Conservation (phyloP, 129 eudicot species). For the Centaurea solstitialis region DNA sequence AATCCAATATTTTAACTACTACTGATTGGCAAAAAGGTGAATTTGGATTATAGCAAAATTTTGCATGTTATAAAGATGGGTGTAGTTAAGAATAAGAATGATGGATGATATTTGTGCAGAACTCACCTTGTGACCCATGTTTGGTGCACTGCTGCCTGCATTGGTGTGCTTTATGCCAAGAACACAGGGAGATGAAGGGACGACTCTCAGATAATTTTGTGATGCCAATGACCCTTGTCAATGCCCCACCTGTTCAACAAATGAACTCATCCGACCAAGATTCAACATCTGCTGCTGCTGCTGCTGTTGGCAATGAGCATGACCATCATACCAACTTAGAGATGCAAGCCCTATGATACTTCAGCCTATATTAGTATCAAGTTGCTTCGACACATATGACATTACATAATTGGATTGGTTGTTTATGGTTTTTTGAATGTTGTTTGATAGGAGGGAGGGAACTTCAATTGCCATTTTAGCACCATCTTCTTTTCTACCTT, state of each 20-base stretch:
- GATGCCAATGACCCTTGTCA: slow-evolving; percentile 81
- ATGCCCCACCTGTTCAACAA: slow-evolving; percentile 90
- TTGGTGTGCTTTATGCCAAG: slow-evolving; percentile 99
- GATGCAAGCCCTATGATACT: slow-evolving; percentile 69
- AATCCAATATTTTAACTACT: too few species aligned
- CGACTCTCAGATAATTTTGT: slow-evolving; percentile 69
- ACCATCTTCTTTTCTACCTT: not conserved
- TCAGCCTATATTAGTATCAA: slow-evolving; percentile 2
- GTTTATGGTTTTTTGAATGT: not conserved
- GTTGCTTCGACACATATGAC: slow-evolving; percentile 16
- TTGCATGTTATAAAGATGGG: not conserved
- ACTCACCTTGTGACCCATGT: slow-evolving; percentile 96
- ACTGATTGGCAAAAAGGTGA: not conserved
- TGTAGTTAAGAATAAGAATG: not conserved
- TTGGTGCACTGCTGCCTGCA: slow-evolving; percentile 98
- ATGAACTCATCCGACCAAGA: slow-evolving; percentile 55
- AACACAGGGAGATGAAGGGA: slow-evolving; percentile 90
- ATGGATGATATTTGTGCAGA: slow-evolving; percentile 40
- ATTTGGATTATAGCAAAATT: not conserved
- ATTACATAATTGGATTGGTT: slow-evolving; percentile 18
- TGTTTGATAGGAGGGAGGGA: slow-evolving; percentile 4
- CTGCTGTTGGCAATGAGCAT: slow-evolving; percentile 36
- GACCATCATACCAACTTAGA: slow-evolving; percentile 62
- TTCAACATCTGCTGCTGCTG: slow-evolving; percentile 41
- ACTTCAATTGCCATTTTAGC: slow-evolving; percentile 3